Conservation (phyloP, 208 protist species). For the Balamuthia mandrillaris region DNA sequence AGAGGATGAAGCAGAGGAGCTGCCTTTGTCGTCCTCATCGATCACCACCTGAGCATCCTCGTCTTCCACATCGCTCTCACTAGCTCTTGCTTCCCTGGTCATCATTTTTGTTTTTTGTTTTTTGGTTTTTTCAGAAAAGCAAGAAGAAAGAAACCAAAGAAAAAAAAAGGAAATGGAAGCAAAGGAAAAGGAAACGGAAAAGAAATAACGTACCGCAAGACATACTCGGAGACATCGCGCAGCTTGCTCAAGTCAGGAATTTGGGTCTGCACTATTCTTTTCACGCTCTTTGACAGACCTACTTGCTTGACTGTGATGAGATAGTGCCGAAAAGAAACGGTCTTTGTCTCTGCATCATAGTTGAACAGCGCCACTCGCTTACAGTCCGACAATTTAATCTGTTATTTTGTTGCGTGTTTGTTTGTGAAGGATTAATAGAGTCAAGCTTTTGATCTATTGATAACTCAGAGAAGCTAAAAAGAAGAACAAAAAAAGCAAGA, state of each 20-base stretch:
- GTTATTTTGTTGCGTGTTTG: not conserved
- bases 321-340: slow-evolving; percentile 72
- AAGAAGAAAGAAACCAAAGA: not conserved
- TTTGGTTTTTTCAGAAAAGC: too few relatives aligned
- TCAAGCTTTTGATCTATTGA: too few relatives aligned
- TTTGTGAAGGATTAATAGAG: not conserved
- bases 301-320: slow-evolving; percentile 36
- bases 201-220: slow-evolving; percentile 38
- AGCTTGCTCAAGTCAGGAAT: slow-evolving; percentile 58
- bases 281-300: slow-evolving; percentile 36
- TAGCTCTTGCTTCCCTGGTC: not conserved
- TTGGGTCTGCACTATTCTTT: slow-evolving; percentile 56
- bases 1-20: not conserved
- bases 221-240: slow-evolving; percentile 66
- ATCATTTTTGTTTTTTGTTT: not conserved
- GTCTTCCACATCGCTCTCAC: slow-evolving; percentile 67
- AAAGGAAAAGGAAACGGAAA: not conserved
- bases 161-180: too few relatives aligned
- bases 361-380: slow-evolving; percentile 71
- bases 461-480: not conserved
- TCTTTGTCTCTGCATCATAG: slow-evolving; percentile 57
- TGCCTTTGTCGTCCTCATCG: not conserved
- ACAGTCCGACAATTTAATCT: slow-evolving; percentile 63
- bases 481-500: not conserved
- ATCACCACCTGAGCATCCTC: slow-evolving; percentile 44